Conservation (phyloP, 2,329 filamentous ascomycete species). For the Colletotrichum salicis region DNA sequence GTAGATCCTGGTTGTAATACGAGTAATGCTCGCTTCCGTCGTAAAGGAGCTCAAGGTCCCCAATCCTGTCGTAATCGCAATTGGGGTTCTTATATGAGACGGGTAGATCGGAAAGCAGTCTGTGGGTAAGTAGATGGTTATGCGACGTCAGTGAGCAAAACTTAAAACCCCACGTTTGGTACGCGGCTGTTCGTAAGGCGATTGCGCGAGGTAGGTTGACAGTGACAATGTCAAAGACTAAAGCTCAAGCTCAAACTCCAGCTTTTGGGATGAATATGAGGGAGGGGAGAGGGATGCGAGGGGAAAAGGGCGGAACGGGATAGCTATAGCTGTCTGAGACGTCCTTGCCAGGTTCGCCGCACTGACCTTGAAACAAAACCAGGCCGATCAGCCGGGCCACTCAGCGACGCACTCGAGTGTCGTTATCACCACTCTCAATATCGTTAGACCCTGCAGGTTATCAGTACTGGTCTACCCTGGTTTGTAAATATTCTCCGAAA, state of each 20-base stretch:
- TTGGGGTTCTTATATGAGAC: conserved; percentile 10
- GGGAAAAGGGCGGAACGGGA: not conserved
- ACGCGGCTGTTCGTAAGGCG: conserved; percentile 17
- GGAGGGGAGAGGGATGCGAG: not conserved
- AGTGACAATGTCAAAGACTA: not conserved
- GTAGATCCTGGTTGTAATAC: not conserved
- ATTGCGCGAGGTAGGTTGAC: conserved; percentile 5
- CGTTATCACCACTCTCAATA: conserved; percentile 8
- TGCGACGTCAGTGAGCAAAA: conserved; percentile 25
- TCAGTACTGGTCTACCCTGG: not conserved
- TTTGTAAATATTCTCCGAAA: not conserved
- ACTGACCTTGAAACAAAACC: conserved; percentile 33
- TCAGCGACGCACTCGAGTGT: not conserved
- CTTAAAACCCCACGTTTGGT: conserved; percentile 24
- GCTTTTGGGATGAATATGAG: conserved; percentile 14
- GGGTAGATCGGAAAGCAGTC: not conserved
- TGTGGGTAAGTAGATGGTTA: not conserved
- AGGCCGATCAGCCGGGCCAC: conserved; percentile 16
- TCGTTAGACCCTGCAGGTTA: not conserved
- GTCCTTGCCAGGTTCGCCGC: conserved; percentile 13
- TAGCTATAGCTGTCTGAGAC: conserved; percentile 24
- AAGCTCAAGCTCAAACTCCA: conserved; percentile 9
- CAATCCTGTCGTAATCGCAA: not conserved
- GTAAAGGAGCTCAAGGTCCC: not conserved
- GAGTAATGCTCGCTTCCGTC: conserved; percentile 9